Base-by-base conservation (phyloP, 2,329 filamentous ascomycete species). In the Exophiala aquamarina region DNA sequence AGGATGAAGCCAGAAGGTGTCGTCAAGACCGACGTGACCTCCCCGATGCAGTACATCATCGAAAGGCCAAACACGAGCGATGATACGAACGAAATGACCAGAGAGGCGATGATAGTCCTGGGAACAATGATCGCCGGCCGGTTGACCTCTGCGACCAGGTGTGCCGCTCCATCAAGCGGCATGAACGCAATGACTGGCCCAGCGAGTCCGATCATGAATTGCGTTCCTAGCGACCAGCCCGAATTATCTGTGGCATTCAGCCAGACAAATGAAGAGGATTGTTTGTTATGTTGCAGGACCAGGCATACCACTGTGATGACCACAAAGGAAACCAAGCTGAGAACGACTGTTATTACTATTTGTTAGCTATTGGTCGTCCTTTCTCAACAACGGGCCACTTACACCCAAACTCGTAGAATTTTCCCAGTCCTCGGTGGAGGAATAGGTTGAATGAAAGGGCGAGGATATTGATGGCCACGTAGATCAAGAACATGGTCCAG, bases 91-190 rank as follows among this genome's bases (percentile, higher is more conserved):
- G 66, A 66, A 11, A 69, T 61, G 2, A 54, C 44, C 0, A 70
- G 54, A 0, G 64, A 63, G 0, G 59, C 56, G 18, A 67, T 39
- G 7, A 70, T 52, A 9, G 65, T 66, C 21, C 55, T 56, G 0
- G 67, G 67, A 2, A 69, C 62, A 2, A 58, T 57, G 1, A 41
- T 58, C 4, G 58, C 56, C 2, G 67, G 54, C 31, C 63, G 47
- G 0, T 56, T 60, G 17, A 63, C 63, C 36, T 70, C 68, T 45
- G 70, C 68, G 2, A 66, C 66, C 28, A 70, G 54, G 51, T 70
- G 67, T 5, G 68, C 55, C 6, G 65, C 61, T 1, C 62, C 64
- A 38, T 71, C 67, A 2, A 68, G 14, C 8, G 32, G 32, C 20
- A 26, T 26, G 17, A 40, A 21, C 11, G 37, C 15, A 26, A 40